Percentiles rank a stretch among this genome's conserved stretches.
Conservation (phyloP, 495 filamentous ascomycete species). For the Neurospora sp. region DNA sequence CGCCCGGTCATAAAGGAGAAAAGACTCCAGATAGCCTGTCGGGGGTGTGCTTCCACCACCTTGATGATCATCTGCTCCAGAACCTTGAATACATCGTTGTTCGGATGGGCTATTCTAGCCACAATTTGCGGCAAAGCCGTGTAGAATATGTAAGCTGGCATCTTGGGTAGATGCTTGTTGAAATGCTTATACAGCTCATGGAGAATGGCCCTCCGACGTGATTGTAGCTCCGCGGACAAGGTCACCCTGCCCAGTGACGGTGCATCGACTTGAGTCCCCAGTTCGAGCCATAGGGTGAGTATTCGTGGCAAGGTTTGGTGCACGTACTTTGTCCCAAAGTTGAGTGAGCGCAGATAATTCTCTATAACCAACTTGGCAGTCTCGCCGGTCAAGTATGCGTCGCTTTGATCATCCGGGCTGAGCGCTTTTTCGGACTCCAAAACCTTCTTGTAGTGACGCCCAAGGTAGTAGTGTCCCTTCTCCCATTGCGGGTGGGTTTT, state of each 20-base stretch:
- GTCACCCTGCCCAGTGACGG: constrained; percentile 57
- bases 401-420: constrained; percentile 50
- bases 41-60: constrained; percentile 68
- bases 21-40: constrained; percentile 89
- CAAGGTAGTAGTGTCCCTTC: constrained; percentile 92
- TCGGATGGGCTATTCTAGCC: constrained; percentile 80
- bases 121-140: constrained; percentile 88
- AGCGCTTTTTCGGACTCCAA: constrained; percentile 79
- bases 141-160: constrained; percentile 86
- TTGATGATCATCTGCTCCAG: constrained; percentile 71
- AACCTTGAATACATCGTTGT: constrained; percentile 60
- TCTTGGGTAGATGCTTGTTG: constrained; percentile 57
- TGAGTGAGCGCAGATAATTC: constrained; percentile 79
- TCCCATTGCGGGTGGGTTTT: constrained; percentile 66
- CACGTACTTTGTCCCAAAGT: constrained; percentile 85
- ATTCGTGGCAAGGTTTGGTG: constrained; percentile 87
- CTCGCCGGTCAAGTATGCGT: constrained; percentile 59
- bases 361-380: constrained; percentile 82
- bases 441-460: constrained; percentile 95
- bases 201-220: constrained; percentile 50
- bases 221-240: constrained; percentile 46
- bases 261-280: constrained; percentile 64
- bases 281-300: constrained; percentile 87
- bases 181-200: constrained; percentile 61
- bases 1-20: constrained; percentile 60